Conservation (phyloP, 192 early-diverging fungal species). For the Coemansia sp. region DNA sequence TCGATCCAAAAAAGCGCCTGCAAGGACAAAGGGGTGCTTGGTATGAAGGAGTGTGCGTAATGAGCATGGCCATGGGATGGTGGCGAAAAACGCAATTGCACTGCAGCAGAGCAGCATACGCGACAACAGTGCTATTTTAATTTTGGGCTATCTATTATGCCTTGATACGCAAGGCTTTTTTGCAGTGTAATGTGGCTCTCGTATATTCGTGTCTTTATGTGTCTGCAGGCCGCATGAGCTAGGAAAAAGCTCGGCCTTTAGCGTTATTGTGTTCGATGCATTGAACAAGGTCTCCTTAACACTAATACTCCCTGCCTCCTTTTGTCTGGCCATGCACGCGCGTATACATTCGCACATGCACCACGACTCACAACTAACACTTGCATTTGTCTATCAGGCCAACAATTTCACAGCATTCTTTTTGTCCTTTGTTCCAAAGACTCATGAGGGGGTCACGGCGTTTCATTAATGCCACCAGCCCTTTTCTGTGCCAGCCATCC, state of each 20-base stretch:
- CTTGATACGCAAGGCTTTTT: too few species aligned
- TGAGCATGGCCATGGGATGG: not conserved
- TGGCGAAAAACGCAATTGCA: slow-evolving; percentile 1
- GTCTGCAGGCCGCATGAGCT: slow-evolving; percentile 6
- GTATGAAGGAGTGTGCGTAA: not conserved
- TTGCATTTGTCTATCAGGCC: slow-evolving; percentile 2
- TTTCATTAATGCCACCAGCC: slow-evolving; percentile 10
- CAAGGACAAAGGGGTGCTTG: not conserved
- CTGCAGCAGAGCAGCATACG: not conserved
- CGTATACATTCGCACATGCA: slow-evolving; percentile 4
- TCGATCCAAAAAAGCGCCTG: not conserved
- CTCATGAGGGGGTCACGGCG: slow-evolving; percentile 4
- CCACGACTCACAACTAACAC: not conserved
- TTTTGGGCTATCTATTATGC: too few species aligned
- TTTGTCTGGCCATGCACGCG: slow-evolving; percentile 1
- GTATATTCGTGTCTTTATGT: not conserved
- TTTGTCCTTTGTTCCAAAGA: not conserved
- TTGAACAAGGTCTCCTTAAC: not conserved
- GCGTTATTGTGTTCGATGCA: not conserved
- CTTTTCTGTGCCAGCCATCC: not conserved
- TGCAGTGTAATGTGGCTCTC: not conserved
- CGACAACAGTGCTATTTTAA: not conserved
- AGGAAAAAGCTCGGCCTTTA: slow-evolving; percentile 5
- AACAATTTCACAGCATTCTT: not conserved
- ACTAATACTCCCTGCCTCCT: not conserved